These are phyloP conservation scores for Gloeostereum incarnatum DNA, from an alignment of 768 basidiomycete genomes.

Conservation along the genomic window DNA sequence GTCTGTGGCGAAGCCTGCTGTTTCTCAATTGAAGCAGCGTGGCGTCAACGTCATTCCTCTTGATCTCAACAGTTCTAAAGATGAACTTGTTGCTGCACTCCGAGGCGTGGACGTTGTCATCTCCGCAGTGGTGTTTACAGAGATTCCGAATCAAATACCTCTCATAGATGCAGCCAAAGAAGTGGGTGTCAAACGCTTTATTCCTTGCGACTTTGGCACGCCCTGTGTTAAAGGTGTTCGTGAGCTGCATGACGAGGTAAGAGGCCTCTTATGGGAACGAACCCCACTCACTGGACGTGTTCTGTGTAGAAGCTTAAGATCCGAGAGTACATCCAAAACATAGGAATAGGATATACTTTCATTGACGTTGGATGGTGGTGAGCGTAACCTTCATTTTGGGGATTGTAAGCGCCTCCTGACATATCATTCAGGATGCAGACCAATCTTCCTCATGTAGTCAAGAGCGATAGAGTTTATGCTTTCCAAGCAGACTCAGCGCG, in stretches of 20 bases:
- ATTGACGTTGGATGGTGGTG: constrained; percentile 1
- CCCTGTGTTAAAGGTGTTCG: neutral
- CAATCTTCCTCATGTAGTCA: too few species aligned
- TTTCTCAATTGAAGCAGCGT: neutral
- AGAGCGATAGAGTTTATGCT: too few species aligned
- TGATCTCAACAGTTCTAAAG: neutral
- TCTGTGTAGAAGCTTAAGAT: neutral
- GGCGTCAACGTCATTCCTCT: neutral
- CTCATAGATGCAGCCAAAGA: constrained; percentile 18
- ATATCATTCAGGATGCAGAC: too few species aligned
- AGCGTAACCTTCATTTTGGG: neutral
- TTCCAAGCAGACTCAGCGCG: neutral
- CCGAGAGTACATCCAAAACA: neutral
- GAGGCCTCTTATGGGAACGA: neutral
- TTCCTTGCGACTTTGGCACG: constrained; percentile 3
- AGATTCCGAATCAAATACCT: constrained; percentile 7
- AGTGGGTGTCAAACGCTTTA: constrained; percentile 7
- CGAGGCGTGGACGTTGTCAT: neutral
- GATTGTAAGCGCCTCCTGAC: neutral
- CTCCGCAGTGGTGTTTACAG: neutral
- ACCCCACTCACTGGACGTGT: neutral
- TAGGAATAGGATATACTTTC: neutral
- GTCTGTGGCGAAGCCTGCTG: neutral
- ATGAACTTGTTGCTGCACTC: neutral
- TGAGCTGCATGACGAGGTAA: neutral